phyloP scores from a whole-genome alignment of 768 basidiomycete species.

The Termitomyces sp. region DNA sequence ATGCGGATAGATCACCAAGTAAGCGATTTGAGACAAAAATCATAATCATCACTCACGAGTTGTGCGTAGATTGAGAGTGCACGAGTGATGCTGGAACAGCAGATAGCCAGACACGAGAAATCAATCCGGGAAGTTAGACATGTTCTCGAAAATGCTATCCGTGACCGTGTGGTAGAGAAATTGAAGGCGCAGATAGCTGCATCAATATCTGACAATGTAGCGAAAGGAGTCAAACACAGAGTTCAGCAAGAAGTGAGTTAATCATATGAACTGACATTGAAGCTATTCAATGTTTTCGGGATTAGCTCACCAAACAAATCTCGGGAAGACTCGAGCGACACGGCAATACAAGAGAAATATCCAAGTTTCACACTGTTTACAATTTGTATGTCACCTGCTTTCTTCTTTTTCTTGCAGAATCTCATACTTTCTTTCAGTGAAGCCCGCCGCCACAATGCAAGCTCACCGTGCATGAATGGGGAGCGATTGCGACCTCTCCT shows the following conservation, averaged over 20 bases:
- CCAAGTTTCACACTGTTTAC: slow-evolving; percentile 35
- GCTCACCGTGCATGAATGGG: slow-evolving; percentile 24
- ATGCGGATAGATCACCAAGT: slow-evolving; percentile 41
- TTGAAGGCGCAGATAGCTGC: slow-evolving; percentile 29
- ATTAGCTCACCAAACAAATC: slow-evolving; percentile 37
- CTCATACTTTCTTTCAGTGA: slow-evolving; percentile 26
- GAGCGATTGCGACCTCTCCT: slow-evolving; percentile 45
- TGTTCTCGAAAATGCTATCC: slow-evolving; percentile 32
- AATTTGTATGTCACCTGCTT: slow-evolving; percentile 36
- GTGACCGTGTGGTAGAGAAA: slow-evolving; percentile 33
- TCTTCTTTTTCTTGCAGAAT: background rate
- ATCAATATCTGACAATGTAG: slow-evolving; percentile 28
- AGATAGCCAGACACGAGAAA: slow-evolving; percentile 31
- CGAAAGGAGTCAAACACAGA: slow-evolving; percentile 30
- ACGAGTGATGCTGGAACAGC: slow-evolving; percentile 28
- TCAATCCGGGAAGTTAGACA: slow-evolving; percentile 29
- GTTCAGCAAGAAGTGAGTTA: slow-evolving; percentile 37
- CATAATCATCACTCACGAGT: slow-evolving; percentile 6
- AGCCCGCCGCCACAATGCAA: slow-evolving; percentile 37
- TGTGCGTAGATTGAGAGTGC: slow-evolving; percentile 33
- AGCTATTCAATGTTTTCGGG: background rate
- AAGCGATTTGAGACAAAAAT: slow-evolving; percentile 5
- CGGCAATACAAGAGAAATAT: slow-evolving; percentile 35
- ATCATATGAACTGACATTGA: background rate
- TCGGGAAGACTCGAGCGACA: slow-evolving; percentile 34